Evolutionary conservation across 306 rosid species (phyloP).

Genomic region (Vicia sativa): DNA sequence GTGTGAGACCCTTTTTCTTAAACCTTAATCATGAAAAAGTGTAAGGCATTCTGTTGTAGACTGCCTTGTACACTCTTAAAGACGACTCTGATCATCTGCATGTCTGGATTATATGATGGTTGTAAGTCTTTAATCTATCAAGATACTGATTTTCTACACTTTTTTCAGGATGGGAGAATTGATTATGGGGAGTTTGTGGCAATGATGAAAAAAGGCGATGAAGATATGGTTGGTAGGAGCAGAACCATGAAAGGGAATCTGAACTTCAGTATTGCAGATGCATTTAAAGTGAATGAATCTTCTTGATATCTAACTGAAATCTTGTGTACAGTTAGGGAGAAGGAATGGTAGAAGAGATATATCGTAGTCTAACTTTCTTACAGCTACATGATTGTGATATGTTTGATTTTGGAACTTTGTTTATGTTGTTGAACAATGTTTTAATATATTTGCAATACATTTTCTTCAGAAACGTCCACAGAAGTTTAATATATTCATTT

Average conservation of each 20-base stretch:
- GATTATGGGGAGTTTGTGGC: slow-evolving; percentile 86
- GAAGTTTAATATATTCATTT: not conserved
- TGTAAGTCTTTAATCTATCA: not conserved
- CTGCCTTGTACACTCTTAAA: too few relatives aligned
- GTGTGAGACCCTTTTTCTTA: too few relatives aligned
- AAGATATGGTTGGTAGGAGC: slow-evolving; percentile 55
- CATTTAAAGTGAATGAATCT: slow-evolving; percentile 63
- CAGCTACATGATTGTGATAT: slow-evolving; percentile 26
- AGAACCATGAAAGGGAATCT: slow-evolving; percentile 71
- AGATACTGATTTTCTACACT: too few relatives aligned
- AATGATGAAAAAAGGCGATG: slow-evolving; percentile 84
- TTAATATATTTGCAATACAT: slow-evolving; percentile 13
- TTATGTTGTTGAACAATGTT: slow-evolving; percentile 30
- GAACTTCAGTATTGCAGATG: slow-evolving; percentile 78
- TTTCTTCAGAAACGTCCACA: not conserved
- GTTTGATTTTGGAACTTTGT: slow-evolving; percentile 23
- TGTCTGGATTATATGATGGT: not conserved
- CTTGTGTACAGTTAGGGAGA: slow-evolving; percentile 45
- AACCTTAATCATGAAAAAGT: too few relatives aligned
- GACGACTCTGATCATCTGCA: too few relatives aligned
- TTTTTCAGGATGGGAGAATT: slow-evolving; percentile 79
- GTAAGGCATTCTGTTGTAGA: too few relatives aligned
- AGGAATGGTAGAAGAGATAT: slow-evolving; percentile 40
- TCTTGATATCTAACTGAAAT: slow-evolving; percentile 44
- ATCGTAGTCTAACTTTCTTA: slow-evolving; percentile 30